Percentiles rank a stretch among this genome's conserved stretches.
Conservation (phyloP, 208 protist genomes). For the Trypanosoma congolense region DNA sequence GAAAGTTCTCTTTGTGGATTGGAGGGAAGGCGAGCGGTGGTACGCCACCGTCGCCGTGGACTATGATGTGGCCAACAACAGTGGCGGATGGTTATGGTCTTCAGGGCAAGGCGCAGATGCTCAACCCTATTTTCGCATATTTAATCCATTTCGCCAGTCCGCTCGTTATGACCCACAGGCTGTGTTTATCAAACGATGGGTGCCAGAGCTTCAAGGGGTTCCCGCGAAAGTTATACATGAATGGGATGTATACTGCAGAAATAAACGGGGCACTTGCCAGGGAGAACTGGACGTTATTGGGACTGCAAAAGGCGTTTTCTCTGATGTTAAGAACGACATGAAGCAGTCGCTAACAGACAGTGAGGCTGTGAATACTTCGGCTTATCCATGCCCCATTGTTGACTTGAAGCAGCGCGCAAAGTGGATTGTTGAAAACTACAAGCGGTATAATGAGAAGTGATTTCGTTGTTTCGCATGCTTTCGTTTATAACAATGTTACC, state of each 20-base stretch:
- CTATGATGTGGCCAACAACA: conserved; percentile 86
- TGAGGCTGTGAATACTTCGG: conserved; percentile 20
- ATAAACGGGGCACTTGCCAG: conserved; percentile 2
- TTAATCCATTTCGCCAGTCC: conserved; percentile 76
- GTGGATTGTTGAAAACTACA: conserved; percentile 48
- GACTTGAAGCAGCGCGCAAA: conserved; percentile 43
- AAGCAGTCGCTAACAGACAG: conserved; percentile 5
- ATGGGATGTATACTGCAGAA: conserved; percentile 61
- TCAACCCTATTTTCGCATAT: conserved; percentile 79
- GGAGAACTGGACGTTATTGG: neutral
- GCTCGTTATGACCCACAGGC: conserved; percentile 53
- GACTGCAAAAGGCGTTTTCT: too few relatives aligned
- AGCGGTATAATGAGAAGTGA: conserved; percentile 18
- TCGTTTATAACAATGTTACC: neutral
- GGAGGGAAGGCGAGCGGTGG: conserved; percentile 85
- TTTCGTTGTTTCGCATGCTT: neutral
- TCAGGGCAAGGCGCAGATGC: conserved; percentile 69
- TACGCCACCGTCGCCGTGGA: conserved; percentile 85
- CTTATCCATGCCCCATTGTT: conserved; percentile 66
- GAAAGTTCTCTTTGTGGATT: conserved; percentile 87
- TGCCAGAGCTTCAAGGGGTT: conserved; percentile 61
- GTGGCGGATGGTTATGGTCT: conserved; percentile 78
- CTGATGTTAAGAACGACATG: conserved; percentile 1
- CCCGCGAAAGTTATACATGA: conserved; percentile 48
- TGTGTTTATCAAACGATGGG: conserved; percentile 63